phyloP scores from a whole-genome alignment of 2,329 filamentous ascomycete species.

The Alternaria ethzedia region DNA sequence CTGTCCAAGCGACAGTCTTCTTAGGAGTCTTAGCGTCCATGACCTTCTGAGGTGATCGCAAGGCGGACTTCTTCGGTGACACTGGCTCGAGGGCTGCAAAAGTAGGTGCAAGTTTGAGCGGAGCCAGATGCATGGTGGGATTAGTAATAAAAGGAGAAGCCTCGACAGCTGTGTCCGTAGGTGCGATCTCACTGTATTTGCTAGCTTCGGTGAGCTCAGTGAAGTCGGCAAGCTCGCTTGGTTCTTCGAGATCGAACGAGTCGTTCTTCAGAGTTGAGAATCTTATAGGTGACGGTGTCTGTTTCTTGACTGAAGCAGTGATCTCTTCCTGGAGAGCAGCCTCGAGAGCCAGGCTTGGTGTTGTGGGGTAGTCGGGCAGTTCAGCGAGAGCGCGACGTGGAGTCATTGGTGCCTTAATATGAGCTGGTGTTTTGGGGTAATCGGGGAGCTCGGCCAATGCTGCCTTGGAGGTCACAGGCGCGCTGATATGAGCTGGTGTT shows the following conservation, averaged over 20 bases:
- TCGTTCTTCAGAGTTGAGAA: slow-evolving; percentile 14
- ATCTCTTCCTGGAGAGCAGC: slow-evolving; percentile 36
- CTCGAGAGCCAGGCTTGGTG: slow-evolving; percentile 31
- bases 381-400: slow-evolving; percentile 30
- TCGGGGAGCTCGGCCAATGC: slow-evolving; percentile 27
- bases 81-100: slow-evolving; percentile 17
- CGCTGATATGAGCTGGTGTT: slow-evolving; percentile 20
- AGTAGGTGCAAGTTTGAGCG: slow-evolving; percentile 15
- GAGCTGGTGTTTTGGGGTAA: slow-evolving; percentile 30
- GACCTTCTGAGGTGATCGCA: slow-evolving; percentile 45
- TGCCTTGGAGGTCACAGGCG: slow-evolving; percentile 7
- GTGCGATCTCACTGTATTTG: slow-evolving; percentile 18
- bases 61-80: slow-evolving; percentile 41
- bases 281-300: slow-evolving; percentile 28
- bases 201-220: slow-evolving; percentile 20
- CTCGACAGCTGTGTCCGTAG: slow-evolving; percentile 20
- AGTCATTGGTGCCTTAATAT: slow-evolving; percentile 27
- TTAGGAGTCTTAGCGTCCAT: slow-evolving; percentile 41
- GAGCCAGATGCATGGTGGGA: slow-evolving; percentile 23
- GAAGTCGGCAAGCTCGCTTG: slow-evolving; percentile 18
- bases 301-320: slow-evolving; percentile 33
- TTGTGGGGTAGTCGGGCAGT: slow-evolving; percentile 30
- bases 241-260: slow-evolving; percentile 16
- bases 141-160: slow-evolving; percentile 11
- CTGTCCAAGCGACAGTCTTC: slow-evolving; percentile 45